Conservation (phyloP, 1,284 basidiomycete species). For the Phlebopus sp. region DNA sequence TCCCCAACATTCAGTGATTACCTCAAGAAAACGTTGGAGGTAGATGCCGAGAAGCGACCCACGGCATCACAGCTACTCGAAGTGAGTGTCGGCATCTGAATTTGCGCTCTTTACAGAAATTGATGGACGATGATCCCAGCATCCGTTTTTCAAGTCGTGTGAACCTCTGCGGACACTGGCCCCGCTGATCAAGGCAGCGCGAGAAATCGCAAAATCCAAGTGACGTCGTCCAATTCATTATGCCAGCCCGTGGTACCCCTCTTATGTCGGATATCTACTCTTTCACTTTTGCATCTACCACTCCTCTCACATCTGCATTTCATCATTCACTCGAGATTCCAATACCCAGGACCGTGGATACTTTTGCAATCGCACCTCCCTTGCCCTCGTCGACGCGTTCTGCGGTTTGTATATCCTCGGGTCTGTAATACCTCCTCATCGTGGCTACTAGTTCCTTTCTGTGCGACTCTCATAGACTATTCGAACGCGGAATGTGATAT, state of each 20-base stretch:
- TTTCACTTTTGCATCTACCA: conserved; percentile 13
- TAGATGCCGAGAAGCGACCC: conserved; percentile 92
- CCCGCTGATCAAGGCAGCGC: conserved; percentile 91
- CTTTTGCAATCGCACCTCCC: conserved; percentile 11
- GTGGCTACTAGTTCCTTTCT: conserved; percentile 17
- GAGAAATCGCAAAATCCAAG: conserved; percentile 78
- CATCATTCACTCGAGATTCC: conserved; percentile 16
- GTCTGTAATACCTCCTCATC: conserved; percentile 29
- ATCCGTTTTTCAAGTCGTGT: conserved; percentile 85
- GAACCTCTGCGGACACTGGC: conserved; percentile 86
- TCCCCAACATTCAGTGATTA: conserved; percentile 90
- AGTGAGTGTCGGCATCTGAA: conserved; percentile 42
- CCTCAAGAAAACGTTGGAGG: conserved; percentile 86
- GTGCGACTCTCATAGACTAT: conserved; percentile 25
- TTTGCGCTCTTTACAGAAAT: not conserved
- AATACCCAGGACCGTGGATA: conserved; percentile 10
- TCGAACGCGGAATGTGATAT: conserved; percentile 17
- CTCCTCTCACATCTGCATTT: conserved; percentile 19
- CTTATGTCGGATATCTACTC: conserved; percentile 13
- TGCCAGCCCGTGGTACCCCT: not conserved
- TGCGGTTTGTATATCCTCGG: conserved; percentile 27
- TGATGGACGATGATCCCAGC: conserved; percentile 40
- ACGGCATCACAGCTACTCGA: conserved; percentile 81
- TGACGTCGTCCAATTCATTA: conserved; percentile 15
- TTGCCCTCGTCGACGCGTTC: conserved; percentile 15